Evolutionary conservation across 306 rosid species (phyloP).

Genomic region (Cyamopsis tetragonoloba): DNA sequence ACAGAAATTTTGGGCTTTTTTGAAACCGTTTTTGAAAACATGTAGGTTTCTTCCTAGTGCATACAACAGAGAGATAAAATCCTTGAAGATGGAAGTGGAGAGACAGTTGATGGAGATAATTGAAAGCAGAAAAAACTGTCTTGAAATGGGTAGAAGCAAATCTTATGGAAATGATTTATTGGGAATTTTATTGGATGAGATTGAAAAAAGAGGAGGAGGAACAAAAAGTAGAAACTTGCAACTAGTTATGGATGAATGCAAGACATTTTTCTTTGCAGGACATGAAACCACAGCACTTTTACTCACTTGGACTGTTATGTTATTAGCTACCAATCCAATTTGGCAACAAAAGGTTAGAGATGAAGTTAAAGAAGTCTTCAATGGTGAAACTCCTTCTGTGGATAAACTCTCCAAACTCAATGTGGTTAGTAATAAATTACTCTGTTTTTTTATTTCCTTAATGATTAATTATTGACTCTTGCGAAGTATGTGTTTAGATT

Average conservation of each 20-base stretch:
- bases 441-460: neutral
- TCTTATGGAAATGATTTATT: conserved; percentile 73
- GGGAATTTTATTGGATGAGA: conserved; percentile 73
- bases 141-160: conserved; percentile 69
- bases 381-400: conserved; percentile 45
- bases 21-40: too few species aligned
- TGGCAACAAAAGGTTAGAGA: conserved; percentile 79
- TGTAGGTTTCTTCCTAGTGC: conserved; percentile 74
- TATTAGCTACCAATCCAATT: conserved; percentile 56
- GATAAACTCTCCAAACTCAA: conserved; percentile 75
- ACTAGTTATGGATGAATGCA: conserved; percentile 91
- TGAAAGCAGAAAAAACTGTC: conserved; percentile 59
- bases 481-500: neutral
- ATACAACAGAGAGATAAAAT: conserved; percentile 76
- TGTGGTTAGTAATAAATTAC: conserved; percentile 37
- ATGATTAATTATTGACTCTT: neutral
- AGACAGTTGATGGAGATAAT: conserved; percentile 77
- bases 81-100: conserved; percentile 72
- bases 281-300: conserved; percentile 88
- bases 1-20: too few species aligned
- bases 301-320: conserved; percentile 86
- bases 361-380: conserved; percentile 53
- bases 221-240: conserved; percentile 53
- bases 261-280: conserved; percentile 95
- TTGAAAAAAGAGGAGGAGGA: conserved; percentile 44